These are phyloP conservation scores for Cryphonectria radicalis DNA, from an alignment of 2,329 filamentous ascomycete genomes.

Conservation along the genomic window DNA sequence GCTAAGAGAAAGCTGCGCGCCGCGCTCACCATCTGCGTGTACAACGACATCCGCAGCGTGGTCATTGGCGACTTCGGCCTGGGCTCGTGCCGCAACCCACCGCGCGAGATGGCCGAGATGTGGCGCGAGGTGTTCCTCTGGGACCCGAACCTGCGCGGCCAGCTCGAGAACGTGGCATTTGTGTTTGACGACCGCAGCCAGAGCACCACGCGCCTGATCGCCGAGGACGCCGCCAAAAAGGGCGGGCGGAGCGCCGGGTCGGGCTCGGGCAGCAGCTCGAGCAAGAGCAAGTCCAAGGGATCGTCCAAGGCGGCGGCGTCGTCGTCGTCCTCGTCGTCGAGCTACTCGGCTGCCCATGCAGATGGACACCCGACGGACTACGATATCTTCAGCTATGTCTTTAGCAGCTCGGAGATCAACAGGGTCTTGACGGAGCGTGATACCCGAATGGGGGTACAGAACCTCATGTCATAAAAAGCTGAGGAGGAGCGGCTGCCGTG, in stretches of 20 bases:
- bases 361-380: conserved; percentile 46
- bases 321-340: conserved; percentile 28
- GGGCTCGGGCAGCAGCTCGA: conserved; percentile 33
- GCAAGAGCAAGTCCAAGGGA: conserved; percentile 25
- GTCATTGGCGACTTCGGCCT: conserved; percentile 69
- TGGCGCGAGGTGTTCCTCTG: conserved; percentile 69
- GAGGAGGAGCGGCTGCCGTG: neutral
- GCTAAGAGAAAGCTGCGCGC: conserved; percentile 75
- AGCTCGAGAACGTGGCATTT: conserved; percentile 66
- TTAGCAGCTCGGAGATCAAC: conserved; percentile 54
- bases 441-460: conserved; percentile 58
- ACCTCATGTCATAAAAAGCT: conserved; percentile 47
- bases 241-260: conserved; percentile 40
- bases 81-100: conserved; percentile 66
- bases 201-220: conserved; percentile 57
- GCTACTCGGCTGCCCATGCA: conserved; percentile 29
- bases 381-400: conserved; percentile 58
- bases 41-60: conserved; percentile 59
- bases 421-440: conserved; percentile 56
- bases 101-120: conserved; percentile 65
- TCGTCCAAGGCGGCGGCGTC: conserved; percentile 11
- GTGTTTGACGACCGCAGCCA: conserved; percentile 63
- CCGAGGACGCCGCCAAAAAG: conserved; percentile 61
- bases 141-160: conserved; percentile 64
- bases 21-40: conserved; percentile 70